phyloP scores from a whole-genome alignment of 306 rosid species.

The Lathyrus tuberosus region DNA sequence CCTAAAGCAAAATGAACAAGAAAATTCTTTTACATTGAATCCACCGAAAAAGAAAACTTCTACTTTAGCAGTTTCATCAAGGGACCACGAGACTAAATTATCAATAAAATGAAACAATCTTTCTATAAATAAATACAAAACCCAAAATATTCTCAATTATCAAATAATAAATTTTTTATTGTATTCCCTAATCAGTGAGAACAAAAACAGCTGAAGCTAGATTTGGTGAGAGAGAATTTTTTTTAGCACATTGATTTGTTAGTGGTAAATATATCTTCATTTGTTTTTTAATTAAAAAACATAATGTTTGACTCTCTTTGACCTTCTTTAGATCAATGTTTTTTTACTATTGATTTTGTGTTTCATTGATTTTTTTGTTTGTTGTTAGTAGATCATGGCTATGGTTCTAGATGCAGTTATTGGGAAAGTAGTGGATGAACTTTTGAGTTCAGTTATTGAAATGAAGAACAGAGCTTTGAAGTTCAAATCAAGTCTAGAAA shows the following conservation, averaged over 20 bases:
- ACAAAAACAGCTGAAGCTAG: background rate
- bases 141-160: background rate
- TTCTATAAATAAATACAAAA: background rate
- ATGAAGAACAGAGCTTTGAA: constrained; percentile 31
- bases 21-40: background rate
- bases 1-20: background rate
- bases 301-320: background rate
- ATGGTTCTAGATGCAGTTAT: constrained; percentile 39
- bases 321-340: background rate
- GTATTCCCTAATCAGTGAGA: too few species aligned
- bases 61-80: background rate
- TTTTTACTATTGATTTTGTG: background rate
- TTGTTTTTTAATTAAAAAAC: background rate
- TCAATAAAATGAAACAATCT: background rate
- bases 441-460: constrained; percentile 24
- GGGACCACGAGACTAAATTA: background rate
- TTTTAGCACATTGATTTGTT: background rate
- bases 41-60: background rate
- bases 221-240: background rate
- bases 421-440: constrained; percentile 32
- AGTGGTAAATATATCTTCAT: background rate
- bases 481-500: constrained; percentile 37
- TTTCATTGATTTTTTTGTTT: background rate
- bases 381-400: constrained; percentile 26
- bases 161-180: background rate